Conservation (phyloP, 2,329 filamentous ascomycete species). For the Clonostachys sp. region DNA sequence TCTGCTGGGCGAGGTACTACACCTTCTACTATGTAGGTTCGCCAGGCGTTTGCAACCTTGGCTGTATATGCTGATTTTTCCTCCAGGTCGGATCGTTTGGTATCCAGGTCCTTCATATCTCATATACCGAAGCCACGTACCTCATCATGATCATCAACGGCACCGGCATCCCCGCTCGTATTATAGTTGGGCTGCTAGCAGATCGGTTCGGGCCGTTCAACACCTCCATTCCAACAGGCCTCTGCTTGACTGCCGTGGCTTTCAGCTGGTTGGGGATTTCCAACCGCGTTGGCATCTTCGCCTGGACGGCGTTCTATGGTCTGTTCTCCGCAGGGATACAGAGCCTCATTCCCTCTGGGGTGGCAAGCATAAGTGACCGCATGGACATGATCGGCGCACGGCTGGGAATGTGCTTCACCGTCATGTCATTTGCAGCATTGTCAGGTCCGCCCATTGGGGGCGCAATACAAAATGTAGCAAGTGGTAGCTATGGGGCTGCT, state of each 20-base stretch:
- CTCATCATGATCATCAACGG: constrained; percentile 60
- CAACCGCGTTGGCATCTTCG: constrained; percentile 45
- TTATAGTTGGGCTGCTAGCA: constrained; percentile 52
- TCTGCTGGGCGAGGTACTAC: constrained; percentile 13
- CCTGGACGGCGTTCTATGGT: constrained; percentile 56
- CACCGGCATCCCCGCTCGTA: constrained; percentile 49
- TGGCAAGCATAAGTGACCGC: constrained; percentile 50
- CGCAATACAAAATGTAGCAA: constrained; percentile 34
- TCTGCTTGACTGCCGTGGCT: constrained; percentile 29
- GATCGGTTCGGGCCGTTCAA: constrained; percentile 55
- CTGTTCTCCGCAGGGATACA: constrained; percentile 55
- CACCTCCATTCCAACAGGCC: constrained; percentile 41
- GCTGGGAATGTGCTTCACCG: constrained; percentile 55
- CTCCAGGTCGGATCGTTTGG: too few relatives aligned
- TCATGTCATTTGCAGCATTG: constrained; percentile 48
- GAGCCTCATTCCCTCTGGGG: constrained; percentile 14
- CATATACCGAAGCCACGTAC: constrained; percentile 44
- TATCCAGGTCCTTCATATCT: too few relatives aligned
- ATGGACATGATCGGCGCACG: constrained; percentile 44
- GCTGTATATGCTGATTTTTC: too few relatives aligned
- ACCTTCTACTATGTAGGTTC: constrained; percentile 26
- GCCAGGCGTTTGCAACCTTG: too few relatives aligned
- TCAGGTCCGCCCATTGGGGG: constrained; percentile 49
- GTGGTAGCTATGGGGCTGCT: constrained; percentile 37
- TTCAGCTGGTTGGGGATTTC: constrained; percentile 56